Percentiles rank a stretch among this genome's conserved stretches.
Evolutionary conservation across 768 basidiomycete species (phyloP).

Genomic region (Mycena latifolia): DNA sequence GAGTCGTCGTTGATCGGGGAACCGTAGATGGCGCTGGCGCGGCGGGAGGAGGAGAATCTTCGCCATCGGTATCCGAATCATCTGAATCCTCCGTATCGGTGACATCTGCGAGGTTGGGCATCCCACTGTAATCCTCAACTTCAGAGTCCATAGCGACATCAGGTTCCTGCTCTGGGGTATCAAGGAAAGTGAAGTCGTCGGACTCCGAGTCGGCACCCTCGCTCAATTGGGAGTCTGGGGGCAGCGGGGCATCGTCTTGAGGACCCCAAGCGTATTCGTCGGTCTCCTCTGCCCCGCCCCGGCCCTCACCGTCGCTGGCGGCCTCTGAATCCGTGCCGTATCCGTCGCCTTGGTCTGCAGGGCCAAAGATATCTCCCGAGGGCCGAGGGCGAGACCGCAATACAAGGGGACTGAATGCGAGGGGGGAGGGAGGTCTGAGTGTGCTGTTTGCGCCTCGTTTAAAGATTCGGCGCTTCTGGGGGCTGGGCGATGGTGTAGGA

Average conservation of each 20-base stretch:
- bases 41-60: too few species aligned
- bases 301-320: background rate
- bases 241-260: constrained; percentile 1
- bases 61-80: too few species aligned
- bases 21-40: too few species aligned
- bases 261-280: background rate
- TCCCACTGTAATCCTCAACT: too few species aligned
- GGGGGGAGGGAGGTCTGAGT: background rate
- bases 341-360: background rate
- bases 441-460: background rate
- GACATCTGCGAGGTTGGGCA: too few species aligned
- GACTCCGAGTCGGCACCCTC: background rate
- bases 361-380: constrained; percentile 1
- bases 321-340: background rate
- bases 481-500: constrained; percentile 10
- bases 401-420: background rate
- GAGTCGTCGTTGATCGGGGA: background rate
- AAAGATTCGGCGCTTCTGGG: background rate
- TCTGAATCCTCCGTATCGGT: too few species aligned
- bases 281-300: background rate
- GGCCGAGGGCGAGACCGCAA: background rate
- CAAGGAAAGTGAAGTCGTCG: background rate
- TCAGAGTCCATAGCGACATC: too few species aligned
- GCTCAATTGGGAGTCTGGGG: background rate
- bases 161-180: too few species aligned